Base-by-base conservation (phyloP, 1,284 basidiomycete genomes). In the Moesziomyces sp. region DNA sequence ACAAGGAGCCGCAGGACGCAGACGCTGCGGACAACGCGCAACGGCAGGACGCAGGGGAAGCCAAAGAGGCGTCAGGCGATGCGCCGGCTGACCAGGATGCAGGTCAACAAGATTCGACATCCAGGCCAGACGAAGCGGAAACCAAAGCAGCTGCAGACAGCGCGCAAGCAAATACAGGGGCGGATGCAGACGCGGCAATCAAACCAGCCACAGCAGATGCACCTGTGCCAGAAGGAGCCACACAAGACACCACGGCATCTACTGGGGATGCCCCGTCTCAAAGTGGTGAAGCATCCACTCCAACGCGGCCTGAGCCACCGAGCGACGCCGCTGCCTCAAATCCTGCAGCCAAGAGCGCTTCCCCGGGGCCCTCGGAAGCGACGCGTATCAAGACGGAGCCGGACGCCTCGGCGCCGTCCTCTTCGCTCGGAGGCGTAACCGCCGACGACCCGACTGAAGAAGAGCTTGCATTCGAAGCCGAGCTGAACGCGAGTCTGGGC, bases 391-490 rank as follows among this genome's bases (percentile, higher is more conserved):
- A 48, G 35, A 52, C 40, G n/a, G 50, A 59, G 26, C 19, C 19
- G 26, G 48, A 38, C 38, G 43, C 50, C 13, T 21, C 34, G 40
- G 52, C 44, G n/a, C 35, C 65, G 13, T 47, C 57, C 2, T 40
- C 49, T 14, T 18, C 58, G 28, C 44, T 45, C 53, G 19, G 55
- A 38, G 16, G 50, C 46, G n/a, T n/a, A 38, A 13, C 45, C 18
- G 64, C 46, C 30, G 72, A 74, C 44, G 56, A 60, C 44, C 69
- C 74, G 0, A 71, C 74, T 5, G 74, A 78, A 44, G 78, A 74
- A 42, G 78, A 78, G 53, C 66, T 79, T 1, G 70, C 70, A 0
- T 76, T 76, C 46, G 76, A 79, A 52, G 76, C 64, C 43, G 76
- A 80, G 58, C 63, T 78, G 49, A 64, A 67, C 45, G 72, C 64